Conservation (phyloP, 495 filamentous ascomycete genomes). For the Trichoderma reesei region DNA sequence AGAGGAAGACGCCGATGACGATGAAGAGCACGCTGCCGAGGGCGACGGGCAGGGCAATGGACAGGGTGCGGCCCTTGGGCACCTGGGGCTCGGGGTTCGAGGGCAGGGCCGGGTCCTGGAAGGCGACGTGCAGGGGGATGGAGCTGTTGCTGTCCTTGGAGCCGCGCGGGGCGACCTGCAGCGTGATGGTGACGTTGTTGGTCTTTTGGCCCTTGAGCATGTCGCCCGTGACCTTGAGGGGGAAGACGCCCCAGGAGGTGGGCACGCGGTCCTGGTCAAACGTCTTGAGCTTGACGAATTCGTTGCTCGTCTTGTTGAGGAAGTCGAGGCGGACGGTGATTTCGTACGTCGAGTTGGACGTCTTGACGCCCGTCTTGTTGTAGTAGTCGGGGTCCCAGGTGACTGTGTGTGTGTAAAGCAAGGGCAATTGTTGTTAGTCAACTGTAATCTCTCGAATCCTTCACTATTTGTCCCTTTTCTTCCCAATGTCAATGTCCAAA, state of each 20-base stretch:
- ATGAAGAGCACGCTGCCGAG: conserved; percentile 26
- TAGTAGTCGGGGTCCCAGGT: conserved; percentile 38
- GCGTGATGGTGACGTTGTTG: conserved; percentile 32
- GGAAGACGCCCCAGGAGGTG: conserved; percentile 32
- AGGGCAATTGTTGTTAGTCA: background rate
- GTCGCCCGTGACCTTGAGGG: conserved; percentile 23
- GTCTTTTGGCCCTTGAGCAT: conserved; percentile 20
- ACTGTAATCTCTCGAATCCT: no score
- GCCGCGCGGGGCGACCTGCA: conserved; percentile 19
- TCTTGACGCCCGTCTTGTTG: conserved; percentile 23
- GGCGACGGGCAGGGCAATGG: conserved; percentile 32
- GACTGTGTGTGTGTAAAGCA: conserved; percentile 22
- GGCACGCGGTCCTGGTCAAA: conserved; percentile 18
- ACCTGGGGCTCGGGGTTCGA: conserved; percentile 16
- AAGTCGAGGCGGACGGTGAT: conserved; percentile 21
- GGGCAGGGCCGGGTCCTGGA: conserved; percentile 12
- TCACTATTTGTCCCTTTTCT: no score
- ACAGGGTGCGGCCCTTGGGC: conserved; percentile 21
- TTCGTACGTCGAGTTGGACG: conserved; percentile 17
- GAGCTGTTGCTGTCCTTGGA: conserved; percentile 14
- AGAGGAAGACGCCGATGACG: conserved; percentile 25
- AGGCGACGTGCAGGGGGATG: conserved; percentile 12
- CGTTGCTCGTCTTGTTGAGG: conserved; percentile 20
- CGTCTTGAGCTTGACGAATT: conserved; percentile 10
- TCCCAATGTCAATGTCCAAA: background rate